Percentiles rank a stretch among this genome's conserved stretches.
These are phyloP conservation scores for Ascochyta fabae DNA, from an alignment of 2,329 filamentous ascomycete species.

Conservation along the genomic window DNA sequence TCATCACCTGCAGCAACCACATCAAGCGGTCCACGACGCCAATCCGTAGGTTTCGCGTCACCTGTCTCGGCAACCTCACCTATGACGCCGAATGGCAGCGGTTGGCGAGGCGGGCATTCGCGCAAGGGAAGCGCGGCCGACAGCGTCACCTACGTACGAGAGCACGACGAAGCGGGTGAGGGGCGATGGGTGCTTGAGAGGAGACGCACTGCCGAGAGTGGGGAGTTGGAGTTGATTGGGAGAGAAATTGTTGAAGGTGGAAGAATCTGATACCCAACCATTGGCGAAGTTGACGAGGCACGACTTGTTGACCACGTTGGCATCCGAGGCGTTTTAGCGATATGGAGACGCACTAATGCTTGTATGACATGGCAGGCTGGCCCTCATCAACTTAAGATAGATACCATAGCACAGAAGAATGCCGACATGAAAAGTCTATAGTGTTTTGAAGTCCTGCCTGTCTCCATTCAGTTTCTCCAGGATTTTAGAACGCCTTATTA, in stretches of 20 bases:
- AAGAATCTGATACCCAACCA: conserved; percentile 31
- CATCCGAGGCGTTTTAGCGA: conserved; percentile 10
- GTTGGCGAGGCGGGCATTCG: conserved; percentile 42
- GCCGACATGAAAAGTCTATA: background rate
- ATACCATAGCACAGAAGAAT: conserved; percentile 6
- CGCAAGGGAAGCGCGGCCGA: conserved; percentile 62
- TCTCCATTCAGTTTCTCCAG: background rate
- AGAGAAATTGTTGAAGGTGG: conserved; percentile 68
- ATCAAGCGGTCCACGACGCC: conserved; percentile 31
- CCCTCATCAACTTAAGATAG: background rate
- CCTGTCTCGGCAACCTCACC: conserved; percentile 44
- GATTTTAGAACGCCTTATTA: background rate
- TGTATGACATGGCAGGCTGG: conserved; percentile 8
- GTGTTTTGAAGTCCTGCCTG: background rate
- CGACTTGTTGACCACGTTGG: background rate
- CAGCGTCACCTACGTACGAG: conserved; percentile 71
- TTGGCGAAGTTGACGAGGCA: background rate
- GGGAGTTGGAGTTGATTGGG: conserved; percentile 69
- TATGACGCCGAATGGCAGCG: conserved; percentile 37
- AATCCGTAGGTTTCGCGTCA: conserved; percentile 41
- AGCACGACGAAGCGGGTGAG: conserved; percentile 65
- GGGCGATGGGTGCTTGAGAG: conserved; percentile 73
- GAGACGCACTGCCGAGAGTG: conserved; percentile 68
- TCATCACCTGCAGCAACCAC: conserved; percentile 34
- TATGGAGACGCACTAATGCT: background rate